Evolutionary conservation across 306 rosid genomes (phyloP), one percentile per base, ranked within the genome.

Genomic region (Acacia crassicarpa): DNA sequence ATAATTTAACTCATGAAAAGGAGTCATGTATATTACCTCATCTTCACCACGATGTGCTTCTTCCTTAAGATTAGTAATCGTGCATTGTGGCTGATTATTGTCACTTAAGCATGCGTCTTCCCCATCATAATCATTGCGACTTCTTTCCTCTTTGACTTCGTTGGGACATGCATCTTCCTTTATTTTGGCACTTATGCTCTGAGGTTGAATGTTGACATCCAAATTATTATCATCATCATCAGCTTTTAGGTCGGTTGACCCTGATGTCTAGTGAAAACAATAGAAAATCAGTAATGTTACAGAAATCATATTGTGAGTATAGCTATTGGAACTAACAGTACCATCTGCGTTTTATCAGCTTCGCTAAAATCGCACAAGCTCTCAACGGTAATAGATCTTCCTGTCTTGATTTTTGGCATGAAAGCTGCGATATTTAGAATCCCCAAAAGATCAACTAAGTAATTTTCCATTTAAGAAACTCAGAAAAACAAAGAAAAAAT

Each of bases 381-480:
- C 17, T 88, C 98, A 8, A 90, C 89, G 8, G 83, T 88, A 83
- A 93, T 78, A 41, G 98, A 90, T 87, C 99, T 93, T 38, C 88
- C 84, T 3, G 89, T 84, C 97, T 88, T 96, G 88, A 96, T 92
- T 90, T 85, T 94, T 40, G 97, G 91, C 98, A 96, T 91, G 75
- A 88, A 96, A 33, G 99, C 99, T 96, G 97, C 86, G 40, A 76
- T 59, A 77, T 12, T 66, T 74, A 43, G 56, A 80, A 80, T n/a
- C 48, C 30, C 45, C 72, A 41, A 41, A 59, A 71, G 33, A 76
- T 84, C 86, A 84, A 81, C 65, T 27, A 76, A 54, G 8, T 49
- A 62, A 23, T 32, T 46, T 6, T 69, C 65, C 67, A 67, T 53
- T 44, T 33, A 74, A 41, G 19, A 63, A 2, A 43, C 19, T 67